Percentiles rank a stretch among this genome's conserved stretches.
Evolutionary conservation across 2,329 filamentous ascomycete species (phyloP).

Genomic region (Monilinia vaccinii-corymbosi): DNA sequence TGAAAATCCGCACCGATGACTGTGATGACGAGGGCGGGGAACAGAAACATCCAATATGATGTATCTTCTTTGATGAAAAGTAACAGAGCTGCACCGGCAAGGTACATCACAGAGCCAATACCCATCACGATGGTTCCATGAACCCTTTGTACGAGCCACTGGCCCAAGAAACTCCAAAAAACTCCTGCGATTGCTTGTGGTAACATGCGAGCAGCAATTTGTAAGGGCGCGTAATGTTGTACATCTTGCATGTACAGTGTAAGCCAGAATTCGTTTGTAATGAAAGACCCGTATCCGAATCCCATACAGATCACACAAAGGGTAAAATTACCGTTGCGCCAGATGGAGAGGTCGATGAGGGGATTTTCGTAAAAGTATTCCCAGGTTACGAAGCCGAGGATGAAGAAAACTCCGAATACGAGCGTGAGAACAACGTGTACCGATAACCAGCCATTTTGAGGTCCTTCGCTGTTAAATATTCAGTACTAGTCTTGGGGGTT

Average conservation of each 20-base stretch:
- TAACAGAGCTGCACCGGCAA: constrained; percentile 40
- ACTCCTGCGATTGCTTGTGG: constrained; percentile 57
- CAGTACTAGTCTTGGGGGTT: not conserved
- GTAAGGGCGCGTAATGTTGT: constrained; percentile 41
- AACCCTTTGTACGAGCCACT: constrained; percentile 50
- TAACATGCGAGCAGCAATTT: constrained; percentile 48
- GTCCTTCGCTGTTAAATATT: constrained; percentile 17
- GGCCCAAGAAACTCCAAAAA: constrained; percentile 53
- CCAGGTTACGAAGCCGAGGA: constrained; percentile 53
- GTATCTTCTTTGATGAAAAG: constrained; percentile 45
- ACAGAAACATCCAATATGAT: constrained; percentile 57
- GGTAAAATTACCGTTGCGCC: constrained; percentile 55
- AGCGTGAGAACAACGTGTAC: constrained; percentile 54
- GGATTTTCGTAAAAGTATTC: constrained; percentile 43
- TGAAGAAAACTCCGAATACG: constrained; percentile 46
- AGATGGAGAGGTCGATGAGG: constrained; percentile 46
- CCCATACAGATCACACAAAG: constrained; percentile 40
- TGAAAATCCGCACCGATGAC: constrained; percentile 61
- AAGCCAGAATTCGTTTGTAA: constrained; percentile 52
- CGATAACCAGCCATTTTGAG: constrained; percentile 52
- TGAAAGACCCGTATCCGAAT: constrained; percentile 55
- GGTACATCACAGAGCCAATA: constrained; percentile 34
- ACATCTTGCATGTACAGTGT: constrained; percentile 57
- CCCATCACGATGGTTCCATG: constrained; percentile 55
- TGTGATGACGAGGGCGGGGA: constrained; percentile 50